Evolutionary conservation across 495 filamentous ascomycete species (phyloP).

Genomic region (Bathelium albidoporum): DNA sequence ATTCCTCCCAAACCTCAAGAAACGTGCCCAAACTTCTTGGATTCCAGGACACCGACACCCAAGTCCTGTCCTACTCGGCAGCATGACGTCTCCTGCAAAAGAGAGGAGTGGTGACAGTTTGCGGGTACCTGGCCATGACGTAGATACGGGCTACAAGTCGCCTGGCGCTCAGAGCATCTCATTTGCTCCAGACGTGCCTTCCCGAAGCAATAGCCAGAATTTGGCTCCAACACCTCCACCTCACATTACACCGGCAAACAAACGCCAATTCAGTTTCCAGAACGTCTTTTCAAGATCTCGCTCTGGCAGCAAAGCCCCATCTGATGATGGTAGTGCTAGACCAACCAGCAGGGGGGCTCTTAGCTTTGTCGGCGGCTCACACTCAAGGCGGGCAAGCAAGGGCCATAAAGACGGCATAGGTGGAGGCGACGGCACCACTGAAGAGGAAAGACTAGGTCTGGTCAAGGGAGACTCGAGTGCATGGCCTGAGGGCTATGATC

Average conservation of each 20-base stretch:
- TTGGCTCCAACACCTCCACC: constrained; percentile 39
- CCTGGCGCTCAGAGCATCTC: constrained; percentile 36
- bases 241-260: constrained; percentile 27
- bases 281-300: constrained; percentile 50
- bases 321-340: constrained; percentile 16
- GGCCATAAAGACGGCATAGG: constrained; percentile 28
- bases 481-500: not conserved
- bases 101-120: constrained; percentile 3
- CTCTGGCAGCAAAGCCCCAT: constrained; percentile 15
- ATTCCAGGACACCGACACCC: constrained; percentile 6
- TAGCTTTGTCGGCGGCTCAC: constrained; percentile 27
- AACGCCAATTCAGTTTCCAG: constrained; percentile 85
- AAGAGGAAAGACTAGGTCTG: constrained; percentile 81
- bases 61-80: not conserved
- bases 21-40: constrained; percentile 10
- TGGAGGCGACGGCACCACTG: constrained; percentile 49
- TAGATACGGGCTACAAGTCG: constrained; percentile 44
- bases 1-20: constrained; percentile 42
- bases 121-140: constrained; percentile 16
- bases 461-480: constrained; percentile 60
- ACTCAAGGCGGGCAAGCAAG: constrained; percentile 35
- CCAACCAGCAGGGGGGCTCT: constrained; percentile 32
- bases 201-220: constrained; percentile 24
- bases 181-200: constrained; percentile 33
- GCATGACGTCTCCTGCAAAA: not conserved